Conservation (phyloP, 202 grass and related monocot species). For the Digitaria exilis region DNA sequence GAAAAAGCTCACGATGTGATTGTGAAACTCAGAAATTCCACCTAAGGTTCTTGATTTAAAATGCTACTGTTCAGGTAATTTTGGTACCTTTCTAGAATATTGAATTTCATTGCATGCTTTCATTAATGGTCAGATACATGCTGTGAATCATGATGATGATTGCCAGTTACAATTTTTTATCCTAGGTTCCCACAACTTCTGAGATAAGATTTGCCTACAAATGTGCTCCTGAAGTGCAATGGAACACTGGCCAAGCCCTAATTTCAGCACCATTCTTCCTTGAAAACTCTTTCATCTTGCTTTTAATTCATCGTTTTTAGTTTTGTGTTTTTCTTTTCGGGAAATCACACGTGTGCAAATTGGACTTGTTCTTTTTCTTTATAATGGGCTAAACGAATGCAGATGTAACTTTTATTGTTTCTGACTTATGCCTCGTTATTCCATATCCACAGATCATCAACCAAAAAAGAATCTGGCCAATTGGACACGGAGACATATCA, state of each 20-base stretch:
- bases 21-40: constrained; percentile 3
- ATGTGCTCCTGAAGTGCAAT: neutral
- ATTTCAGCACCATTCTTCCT: neutral
- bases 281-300: neutral
- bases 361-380: neutral
- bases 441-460: constrained; percentile 48
- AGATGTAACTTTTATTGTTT: constrained; percentile 39
- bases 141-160: neutral
- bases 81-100: constrained; percentile 1
- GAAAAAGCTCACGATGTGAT: neutral
- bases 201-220: neutral
- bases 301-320: neutral
- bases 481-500: constrained; percentile 52
- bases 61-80: neutral
- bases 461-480: constrained; percentile 41
- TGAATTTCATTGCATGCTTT: neutral
- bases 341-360: neutral
- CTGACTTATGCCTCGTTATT: constrained; percentile 24
- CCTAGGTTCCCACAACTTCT: neutral
- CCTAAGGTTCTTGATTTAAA: constrained; percentile 15
- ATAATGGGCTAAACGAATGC: constrained; percentile 7
- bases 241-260: neutral
- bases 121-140: neutral
- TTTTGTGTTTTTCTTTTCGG: neutral
- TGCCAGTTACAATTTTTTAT: neutral